Base-by-base conservation (phyloP, 192 early-diverging fungal genomes). In the Phlyctochytrium arcticum region DNA sequence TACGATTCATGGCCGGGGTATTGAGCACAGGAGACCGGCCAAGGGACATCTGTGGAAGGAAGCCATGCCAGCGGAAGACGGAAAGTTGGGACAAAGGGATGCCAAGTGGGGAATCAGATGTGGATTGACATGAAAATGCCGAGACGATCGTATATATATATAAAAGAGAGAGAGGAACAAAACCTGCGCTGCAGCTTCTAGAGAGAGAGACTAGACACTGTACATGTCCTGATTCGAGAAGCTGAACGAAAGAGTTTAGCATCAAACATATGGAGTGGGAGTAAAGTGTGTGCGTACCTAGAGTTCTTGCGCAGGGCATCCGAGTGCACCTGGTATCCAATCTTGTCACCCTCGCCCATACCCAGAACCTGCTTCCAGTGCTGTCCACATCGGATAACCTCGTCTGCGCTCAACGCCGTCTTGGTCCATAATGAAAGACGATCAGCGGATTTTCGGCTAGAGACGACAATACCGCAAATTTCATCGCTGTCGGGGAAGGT, bases 381-480 rank as follows among this genome's bases (percentile, higher is more conserved):
- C 19, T 64, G 36, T 33, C 74, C 46, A 61, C 47, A 17, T 9
- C n/a, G 32, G 48, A 37, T 37, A 6, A 23, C 17, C 27, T 48
- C 56, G 6, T 59, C 62, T 33, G 69, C 60, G 19, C 70, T 50
- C 7, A 36, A n/a, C 19, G 68, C 69, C 7, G 17, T 53, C 32
- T 36, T 61, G 2, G 75, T 77, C 95, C 95, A 98, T 39, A 98
- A 70, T 31, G 89, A 79, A 67, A 98, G 83, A 68, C 92, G 82
- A 75, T 90, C 93, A 59, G 87, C 84, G 48, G 70, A 80, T 72
- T 90, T 90, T 54, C 95, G 85, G 65, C 91, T 87, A 5, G 90
- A 90, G 21, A 94, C 85, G 32, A 98, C 94, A 5, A 81, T 88
- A 27, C 95, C 94, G 72, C 90, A 92, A 21, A 98, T 82, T 56